Percentiles rank a stretch among this genome's conserved stretches.
phyloP scores from a whole-genome alignment of 2,329 filamentous ascomycete species.

The Aspergillus uvarum region DNA sequence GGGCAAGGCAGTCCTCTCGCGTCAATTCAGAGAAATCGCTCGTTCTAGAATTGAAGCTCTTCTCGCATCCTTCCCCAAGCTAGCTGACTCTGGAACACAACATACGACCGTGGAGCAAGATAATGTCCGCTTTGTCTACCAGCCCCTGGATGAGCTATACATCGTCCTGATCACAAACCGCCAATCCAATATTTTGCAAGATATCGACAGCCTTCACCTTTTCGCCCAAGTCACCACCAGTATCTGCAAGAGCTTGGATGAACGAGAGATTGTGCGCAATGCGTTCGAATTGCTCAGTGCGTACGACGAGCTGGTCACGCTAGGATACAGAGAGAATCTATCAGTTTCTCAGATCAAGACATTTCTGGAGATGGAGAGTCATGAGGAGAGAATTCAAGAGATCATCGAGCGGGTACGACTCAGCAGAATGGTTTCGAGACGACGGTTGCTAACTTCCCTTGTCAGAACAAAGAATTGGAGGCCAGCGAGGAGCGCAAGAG shows the following conservation, averaged over 20 bases:
- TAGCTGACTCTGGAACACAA: slow-evolving; percentile 92
- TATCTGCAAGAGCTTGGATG: slow-evolving; percentile 93
- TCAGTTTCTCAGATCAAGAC: slow-evolving; percentile 98
- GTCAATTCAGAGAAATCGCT: slow-evolving; percentile 97
- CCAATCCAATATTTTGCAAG: slow-evolving; percentile 98
- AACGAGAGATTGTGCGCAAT: slow-evolving; percentile 91
- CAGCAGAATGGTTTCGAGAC: slow-evolving; percentile 23
- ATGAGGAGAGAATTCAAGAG: slow-evolving; percentile 98
- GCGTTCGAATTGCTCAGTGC: slow-evolving; percentile 94
- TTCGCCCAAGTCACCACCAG: slow-evolving; percentile 97
- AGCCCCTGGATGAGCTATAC: slow-evolving; percentile 97
- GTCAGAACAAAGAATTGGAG: slow-evolving; percentile 94
- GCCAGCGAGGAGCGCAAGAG: slow-evolving; percentile 97
- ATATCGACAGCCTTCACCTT: slow-evolving; percentile 96
- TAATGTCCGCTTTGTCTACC: slow-evolving; percentile 99
- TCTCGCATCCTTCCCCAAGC: slow-evolving; percentile 94
- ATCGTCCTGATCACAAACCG: slow-evolving; percentile 99
- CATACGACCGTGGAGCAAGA: slow-evolving; percentile 99
- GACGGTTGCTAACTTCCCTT: slow-evolving; percentile 23
- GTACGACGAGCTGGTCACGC: slow-evolving; percentile 93
- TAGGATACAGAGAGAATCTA: slow-evolving; percentile 94
- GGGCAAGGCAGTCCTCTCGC: slow-evolving; percentile 95
- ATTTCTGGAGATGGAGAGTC: slow-evolving; percentile 98
- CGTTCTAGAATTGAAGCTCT: slow-evolving; percentile 94
- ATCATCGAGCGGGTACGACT: slow-evolving; percentile 79